These are phyloP conservation scores for Inga oerstediana DNA, from an alignment of 306 rosid genomes.

Conservation along the genomic window DNA sequence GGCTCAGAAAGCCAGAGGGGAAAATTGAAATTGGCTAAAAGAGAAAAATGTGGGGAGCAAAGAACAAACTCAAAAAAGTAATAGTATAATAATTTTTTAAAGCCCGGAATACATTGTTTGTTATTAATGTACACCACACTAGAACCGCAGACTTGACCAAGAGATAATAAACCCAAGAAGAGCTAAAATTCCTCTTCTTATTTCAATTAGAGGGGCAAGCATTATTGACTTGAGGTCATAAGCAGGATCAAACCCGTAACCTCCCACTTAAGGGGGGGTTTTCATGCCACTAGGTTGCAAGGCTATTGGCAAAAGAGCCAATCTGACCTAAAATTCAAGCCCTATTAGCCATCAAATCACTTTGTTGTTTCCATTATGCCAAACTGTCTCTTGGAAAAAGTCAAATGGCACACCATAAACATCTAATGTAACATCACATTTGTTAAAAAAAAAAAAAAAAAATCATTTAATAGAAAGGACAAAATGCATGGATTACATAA, in stretches of 20 bases:
- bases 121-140: constrained; percentile 1
- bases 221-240: no score
- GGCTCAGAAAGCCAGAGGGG: background rate
- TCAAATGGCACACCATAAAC: background rate
- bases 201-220: no score
- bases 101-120: background rate
- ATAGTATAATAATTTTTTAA: constrained; percentile 3
- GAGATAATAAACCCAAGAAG: constrained; percentile 10
- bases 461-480: no score
- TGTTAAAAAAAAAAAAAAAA: background rate
- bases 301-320: no score
- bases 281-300: no score
- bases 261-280: no score
- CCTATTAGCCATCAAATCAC: constrained; percentile 2
- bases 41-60: background rate
- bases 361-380: constrained; percentile 1
- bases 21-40: background rate
- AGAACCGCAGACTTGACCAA: background rate
- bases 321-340: constrained; percentile 2
- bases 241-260: no score
- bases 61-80: constrained; percentile 9
- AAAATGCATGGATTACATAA: background rate
- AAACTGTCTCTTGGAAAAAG: constrained; percentile 12
- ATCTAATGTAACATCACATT: constrained; percentile 8
- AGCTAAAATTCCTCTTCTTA: background rate